A percentile compares a stretch with the other conserved stretches of the same genome.
Conservation (phyloP, 257 asterid species). For the Fraxinus quadrangulata region DNA sequence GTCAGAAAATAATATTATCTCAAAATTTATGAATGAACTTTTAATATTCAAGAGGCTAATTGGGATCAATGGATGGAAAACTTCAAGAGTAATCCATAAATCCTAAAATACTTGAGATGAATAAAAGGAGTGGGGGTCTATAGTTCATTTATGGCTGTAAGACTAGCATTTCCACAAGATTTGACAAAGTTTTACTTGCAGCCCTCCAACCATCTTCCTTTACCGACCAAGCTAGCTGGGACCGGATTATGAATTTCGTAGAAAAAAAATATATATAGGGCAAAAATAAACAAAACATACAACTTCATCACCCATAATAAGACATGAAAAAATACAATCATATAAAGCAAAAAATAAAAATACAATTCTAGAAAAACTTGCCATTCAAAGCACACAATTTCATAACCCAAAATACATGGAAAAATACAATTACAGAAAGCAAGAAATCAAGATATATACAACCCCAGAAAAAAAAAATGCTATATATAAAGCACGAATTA, state of each 20-base stretch:
- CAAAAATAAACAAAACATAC: neutral
- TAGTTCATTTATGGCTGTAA: neutral
- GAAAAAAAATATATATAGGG: neutral
- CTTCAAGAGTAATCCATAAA: neutral
- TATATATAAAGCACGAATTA: neutral
- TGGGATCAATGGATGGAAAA: neutral
- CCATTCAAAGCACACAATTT: neutral
- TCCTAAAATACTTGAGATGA: neutral
- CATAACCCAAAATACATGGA: neutral
- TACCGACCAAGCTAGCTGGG: neutral
- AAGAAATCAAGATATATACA: neutral
- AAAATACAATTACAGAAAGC: neutral
- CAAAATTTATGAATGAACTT: neutral
- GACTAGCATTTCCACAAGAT: neutral
- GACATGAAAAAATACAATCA: constrained; percentile 9
- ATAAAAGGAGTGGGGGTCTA: neutral
- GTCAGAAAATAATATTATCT: neutral
- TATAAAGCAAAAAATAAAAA: constrained; percentile 8
- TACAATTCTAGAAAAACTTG: neutral
- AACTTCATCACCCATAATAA: constrained; percentile 16
- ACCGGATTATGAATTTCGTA: neutral
- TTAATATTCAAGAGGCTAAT: neutral
- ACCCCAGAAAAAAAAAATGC: neutral
- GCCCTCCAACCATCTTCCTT: neutral
- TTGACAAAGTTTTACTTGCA: neutral